Percentiles rank a stretch among this genome's conserved stretches.
Evolutionary conservation across 2,329 filamentous ascomycete genomes (phyloP).

Genomic region (Geosmithia morbida): DNA sequence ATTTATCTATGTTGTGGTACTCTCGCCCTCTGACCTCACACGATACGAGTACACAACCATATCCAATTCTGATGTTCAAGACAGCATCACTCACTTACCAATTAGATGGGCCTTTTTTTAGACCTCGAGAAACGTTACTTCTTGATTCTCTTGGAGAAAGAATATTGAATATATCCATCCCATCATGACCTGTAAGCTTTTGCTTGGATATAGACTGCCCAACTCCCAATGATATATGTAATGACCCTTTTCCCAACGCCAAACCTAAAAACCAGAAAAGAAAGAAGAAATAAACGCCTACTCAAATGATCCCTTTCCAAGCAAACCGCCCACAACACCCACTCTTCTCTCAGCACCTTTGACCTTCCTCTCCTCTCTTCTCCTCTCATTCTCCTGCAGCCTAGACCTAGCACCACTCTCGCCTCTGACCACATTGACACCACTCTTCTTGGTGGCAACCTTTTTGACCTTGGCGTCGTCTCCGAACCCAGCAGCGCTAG

Average conservation of each 20-base stretch:
- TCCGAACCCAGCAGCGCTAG: slow-evolving; percentile 21
- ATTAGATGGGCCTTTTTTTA: no score
- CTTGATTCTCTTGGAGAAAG: no score
- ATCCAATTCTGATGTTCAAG: no score
- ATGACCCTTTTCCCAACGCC: neutral
- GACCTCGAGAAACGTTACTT: no score
- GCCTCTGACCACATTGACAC: slow-evolving; percentile 47
- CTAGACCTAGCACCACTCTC: slow-evolving; percentile 42
- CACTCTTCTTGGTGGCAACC: slow-evolving; percentile 43
- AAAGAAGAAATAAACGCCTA: slow-evolving; percentile 3
- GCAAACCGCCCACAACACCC: slow-evolving; percentile 41
- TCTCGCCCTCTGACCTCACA: no score
- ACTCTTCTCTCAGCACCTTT: slow-evolving; percentile 42
- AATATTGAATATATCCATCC: no score
- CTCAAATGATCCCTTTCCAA: slow-evolving; percentile 34
- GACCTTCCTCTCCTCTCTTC: slow-evolving; percentile 42
- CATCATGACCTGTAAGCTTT: no score
- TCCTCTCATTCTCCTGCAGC: slow-evolving; percentile 40
- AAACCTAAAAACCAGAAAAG: neutral
- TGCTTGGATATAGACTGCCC: no score
- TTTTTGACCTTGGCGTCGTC: slow-evolving; percentile 44
- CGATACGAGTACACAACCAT: no score
- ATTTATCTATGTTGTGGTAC: neutral
- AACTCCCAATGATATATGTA: no score
- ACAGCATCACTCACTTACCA: no score